Evolutionary conservation across 257 asterid species (phyloP).

Genomic region (Solanum gandarillasii): DNA sequence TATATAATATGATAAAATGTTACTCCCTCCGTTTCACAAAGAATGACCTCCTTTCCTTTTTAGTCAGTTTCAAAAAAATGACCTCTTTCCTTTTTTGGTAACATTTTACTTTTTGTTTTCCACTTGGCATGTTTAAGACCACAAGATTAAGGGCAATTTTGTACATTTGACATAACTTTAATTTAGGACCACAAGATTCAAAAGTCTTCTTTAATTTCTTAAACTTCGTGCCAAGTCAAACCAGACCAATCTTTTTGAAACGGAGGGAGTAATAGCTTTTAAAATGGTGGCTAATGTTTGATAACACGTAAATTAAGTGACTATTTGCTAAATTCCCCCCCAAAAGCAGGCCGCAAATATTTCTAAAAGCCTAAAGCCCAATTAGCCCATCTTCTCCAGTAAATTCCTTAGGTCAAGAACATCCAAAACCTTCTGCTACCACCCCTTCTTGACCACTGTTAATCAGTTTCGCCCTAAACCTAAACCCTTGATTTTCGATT

Average conservation of each 20-base stretch:
- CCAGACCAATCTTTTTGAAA: no score
- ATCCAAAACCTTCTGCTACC: not conserved
- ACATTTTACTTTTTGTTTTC: no score
- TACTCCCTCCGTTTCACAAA: no score
- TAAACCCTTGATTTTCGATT: not conserved
- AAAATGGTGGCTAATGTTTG: not conserved
- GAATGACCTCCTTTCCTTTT: no score
- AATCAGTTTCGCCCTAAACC: not conserved
- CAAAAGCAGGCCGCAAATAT: not conserved
- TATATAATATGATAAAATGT: not conserved
- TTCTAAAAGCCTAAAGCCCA: not conserved
- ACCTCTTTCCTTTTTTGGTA: no score
- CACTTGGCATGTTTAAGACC: no score
- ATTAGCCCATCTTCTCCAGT: not conserved
- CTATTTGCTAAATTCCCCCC: not conserved
- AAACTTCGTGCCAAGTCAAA: no score
- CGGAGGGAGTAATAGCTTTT: not conserved
- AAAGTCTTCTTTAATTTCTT: no score
- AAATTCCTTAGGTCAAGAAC: not conserved
- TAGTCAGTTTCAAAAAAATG: no score
- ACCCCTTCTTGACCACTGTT: not conserved
- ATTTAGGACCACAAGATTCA: no score
- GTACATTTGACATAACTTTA: no score
- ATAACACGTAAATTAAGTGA: not conserved
- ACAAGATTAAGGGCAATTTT: no score